Conservation (phyloP, 352 stramenopile species). For the Globisporangium acanthophoron region DNA sequence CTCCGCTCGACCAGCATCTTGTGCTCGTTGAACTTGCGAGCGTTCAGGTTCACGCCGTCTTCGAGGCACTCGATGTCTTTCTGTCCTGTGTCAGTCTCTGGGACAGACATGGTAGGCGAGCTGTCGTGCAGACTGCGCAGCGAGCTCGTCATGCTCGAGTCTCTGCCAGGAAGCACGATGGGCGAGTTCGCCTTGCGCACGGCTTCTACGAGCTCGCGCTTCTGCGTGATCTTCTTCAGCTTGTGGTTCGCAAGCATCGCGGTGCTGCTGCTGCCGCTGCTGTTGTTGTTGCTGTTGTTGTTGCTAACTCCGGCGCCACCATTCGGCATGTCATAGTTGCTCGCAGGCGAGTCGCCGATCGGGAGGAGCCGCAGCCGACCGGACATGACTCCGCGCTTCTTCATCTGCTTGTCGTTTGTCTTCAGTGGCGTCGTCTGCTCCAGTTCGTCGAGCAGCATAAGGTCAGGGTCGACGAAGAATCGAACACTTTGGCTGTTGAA, state of each 20-base stretch:
- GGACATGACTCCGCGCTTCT: constrained; percentile 40
- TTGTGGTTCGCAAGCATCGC: constrained; percentile 23
- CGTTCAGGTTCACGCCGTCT: constrained; percentile 65
- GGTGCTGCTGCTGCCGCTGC: constrained; percentile 15
- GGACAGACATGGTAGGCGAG: constrained; percentile 11
- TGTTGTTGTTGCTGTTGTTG: constrained; percentile 16
- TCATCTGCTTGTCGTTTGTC: constrained; percentile 28
- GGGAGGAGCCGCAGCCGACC: constrained; percentile 47
- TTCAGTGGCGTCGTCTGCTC: constrained; percentile 25
- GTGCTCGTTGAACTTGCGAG: constrained; percentile 76
- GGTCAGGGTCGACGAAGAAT: background rate
- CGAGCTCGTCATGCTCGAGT: constrained; percentile 22
- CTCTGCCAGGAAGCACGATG: constrained; percentile 48
- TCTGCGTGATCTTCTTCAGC: constrained; percentile 71
- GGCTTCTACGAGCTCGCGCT: constrained; percentile 69
- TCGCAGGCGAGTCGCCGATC: constrained; percentile 28
- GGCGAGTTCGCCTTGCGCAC: constrained; percentile 70
- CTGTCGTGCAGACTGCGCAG: constrained; percentile 21
- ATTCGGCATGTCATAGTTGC: constrained; percentile 19
- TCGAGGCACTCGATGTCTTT: constrained; percentile 65
- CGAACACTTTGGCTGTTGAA: background rate
- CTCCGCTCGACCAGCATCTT: constrained; percentile 57
- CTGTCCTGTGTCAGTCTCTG: constrained; percentile 34
- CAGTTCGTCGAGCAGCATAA: background rate
- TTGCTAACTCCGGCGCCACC: constrained; percentile 20